These are phyloP conservation scores for Globisporangium canariense DNA, from an alignment of 352 stramenopile genomes.

Conservation along the genomic window DNA sequence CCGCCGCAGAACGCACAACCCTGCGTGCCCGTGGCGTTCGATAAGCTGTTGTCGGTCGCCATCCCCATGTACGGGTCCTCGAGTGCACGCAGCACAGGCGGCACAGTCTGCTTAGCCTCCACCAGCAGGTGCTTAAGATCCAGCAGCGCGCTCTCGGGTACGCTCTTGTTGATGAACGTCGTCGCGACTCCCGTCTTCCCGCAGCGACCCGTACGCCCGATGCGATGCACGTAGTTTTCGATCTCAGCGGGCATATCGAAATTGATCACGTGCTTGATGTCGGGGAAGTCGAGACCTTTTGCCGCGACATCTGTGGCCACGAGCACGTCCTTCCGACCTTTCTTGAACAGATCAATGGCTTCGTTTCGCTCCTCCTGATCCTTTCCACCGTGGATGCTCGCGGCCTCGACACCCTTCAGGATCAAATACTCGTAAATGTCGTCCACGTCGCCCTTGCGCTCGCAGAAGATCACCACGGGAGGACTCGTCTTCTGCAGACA, in stretches of 20 bases:
- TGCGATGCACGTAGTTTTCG: conserved; percentile 99
- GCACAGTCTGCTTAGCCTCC: conserved; percentile 98
- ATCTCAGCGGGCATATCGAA: conserved; percentile 99
- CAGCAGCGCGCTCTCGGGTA: conserved; percentile 93
- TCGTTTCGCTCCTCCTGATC: conserved; percentile 97
- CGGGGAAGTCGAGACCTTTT: conserved; percentile 98
- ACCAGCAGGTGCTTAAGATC: conserved; percentile 99
- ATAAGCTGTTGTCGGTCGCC: conserved; percentile 35
- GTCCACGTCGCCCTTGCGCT: conserved; percentile 96
- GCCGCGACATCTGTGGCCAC: conserved; percentile 98
- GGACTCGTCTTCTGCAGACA: conserved; percentile 99
- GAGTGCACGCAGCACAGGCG: conserved; percentile 96
- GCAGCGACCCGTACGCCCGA: conserved; percentile 97
- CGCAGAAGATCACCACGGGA: conserved; percentile 98
- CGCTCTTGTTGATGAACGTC: conserved; percentile 99
- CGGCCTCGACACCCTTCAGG: conserved; percentile 94
- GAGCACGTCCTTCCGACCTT: conserved; percentile 94
- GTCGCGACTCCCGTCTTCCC: conserved; percentile 98
- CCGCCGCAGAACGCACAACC: conserved; percentile 98
- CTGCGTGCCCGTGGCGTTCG: conserved; percentile 82
- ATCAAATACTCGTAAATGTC: conserved; percentile 99
- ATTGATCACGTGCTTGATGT: conserved; percentile 99
- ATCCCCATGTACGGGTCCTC: conserved; percentile 95
- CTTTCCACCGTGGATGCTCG: conserved; percentile 98
- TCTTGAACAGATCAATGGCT: conserved; percentile 95